Evolutionary conservation across 2,329 filamentous ascomycete species (phyloP).

Genomic region (Lecanicillium sp.): DNA sequence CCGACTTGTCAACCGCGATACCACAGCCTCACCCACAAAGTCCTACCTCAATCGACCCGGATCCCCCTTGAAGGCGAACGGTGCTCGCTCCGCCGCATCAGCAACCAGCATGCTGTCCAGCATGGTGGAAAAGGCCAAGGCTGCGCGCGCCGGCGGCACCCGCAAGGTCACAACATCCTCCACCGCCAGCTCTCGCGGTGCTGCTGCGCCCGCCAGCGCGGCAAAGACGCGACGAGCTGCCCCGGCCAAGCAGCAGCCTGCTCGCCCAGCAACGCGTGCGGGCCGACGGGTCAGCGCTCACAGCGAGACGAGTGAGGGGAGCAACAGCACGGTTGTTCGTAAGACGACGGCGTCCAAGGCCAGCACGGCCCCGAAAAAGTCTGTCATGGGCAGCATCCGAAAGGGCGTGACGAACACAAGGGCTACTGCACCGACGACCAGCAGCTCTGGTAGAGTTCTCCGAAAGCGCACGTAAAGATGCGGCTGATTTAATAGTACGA

Average conservation of each 20-base stretch:
- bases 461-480: conserved; percentile 43
- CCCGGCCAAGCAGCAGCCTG: conserved; percentile 28
- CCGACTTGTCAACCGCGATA: conserved; percentile 48
- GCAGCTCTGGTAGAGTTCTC: conserved; percentile 46
- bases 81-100: conserved; percentile 32
- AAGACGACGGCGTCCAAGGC: conserved; percentile 38
- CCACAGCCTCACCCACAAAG: conserved; percentile 48
- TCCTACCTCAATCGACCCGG: conserved; percentile 51
- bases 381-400: conserved; percentile 48
- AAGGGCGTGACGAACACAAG: conserved; percentile 44
- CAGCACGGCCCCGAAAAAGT: conserved; percentile 40
- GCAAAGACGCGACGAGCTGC: conserved; percentile 18
- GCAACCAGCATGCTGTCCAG: conserved; percentile 44
- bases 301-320: conserved; percentile 59
- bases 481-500: conserved; percentile 7
- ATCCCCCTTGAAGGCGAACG: conserved; percentile 54
- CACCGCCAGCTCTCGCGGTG: conserved; percentile 32
- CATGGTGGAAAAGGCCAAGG: conserved; percentile 57
- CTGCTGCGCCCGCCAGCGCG: conserved; percentile 31
- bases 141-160: conserved; percentile 42
- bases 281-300: conserved; percentile 50
- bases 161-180: conserved; percentile 43
- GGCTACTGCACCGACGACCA: conserved; percentile 33
- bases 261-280: conserved; percentile 39
- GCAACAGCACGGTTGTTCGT: conserved; percentile 58